Evolutionary conservation across 192 early-diverging fungal species (phyloP).

Genomic region (Backusella sp.): DNA sequence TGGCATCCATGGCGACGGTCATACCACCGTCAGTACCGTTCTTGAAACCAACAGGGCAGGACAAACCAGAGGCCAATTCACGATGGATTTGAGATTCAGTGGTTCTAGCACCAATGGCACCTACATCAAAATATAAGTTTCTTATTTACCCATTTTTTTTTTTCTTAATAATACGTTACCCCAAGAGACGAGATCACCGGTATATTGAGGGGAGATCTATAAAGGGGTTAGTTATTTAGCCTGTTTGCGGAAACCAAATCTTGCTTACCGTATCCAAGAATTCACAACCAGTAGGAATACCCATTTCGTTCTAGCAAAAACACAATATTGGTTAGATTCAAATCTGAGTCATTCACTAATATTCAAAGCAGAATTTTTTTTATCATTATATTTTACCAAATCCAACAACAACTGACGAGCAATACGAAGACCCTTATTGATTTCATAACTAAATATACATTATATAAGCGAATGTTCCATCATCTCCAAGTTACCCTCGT

Average conservation of each 20-base stretch:
- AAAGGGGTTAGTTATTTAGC: not conserved
- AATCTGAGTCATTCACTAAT: slow-evolving; percentile 25
- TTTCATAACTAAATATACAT: slow-evolving; percentile 51
- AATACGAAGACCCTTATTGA: slow-evolving; percentile 82
- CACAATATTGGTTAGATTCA: slow-evolving; percentile 38
- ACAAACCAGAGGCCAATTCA: slow-evolving; percentile 80
- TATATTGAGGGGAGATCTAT: slow-evolving; percentile 76
- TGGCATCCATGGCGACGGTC: slow-evolving; percentile 90
- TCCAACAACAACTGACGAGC: slow-evolving; percentile 71
- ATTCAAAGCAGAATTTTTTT: not conserved
- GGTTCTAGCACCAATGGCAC: slow-evolving; percentile 82
- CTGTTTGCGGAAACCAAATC: not conserved
- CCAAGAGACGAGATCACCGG: slow-evolving; percentile 76
- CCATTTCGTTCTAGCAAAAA: slow-evolving; percentile 26
- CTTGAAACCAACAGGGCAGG: slow-evolving; percentile 81
- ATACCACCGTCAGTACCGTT: slow-evolving; percentile 81
- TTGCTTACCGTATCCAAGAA: slow-evolving; percentile 63
- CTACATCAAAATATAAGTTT: slow-evolving; percentile 20
- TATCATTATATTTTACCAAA: slow-evolving; percentile 3
- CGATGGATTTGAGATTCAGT: slow-evolving; percentile 85
- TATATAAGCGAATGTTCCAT: too few species aligned
- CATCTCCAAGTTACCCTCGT: not conserved
- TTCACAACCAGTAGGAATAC: slow-evolving; percentile 75
- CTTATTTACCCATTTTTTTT: not conserved
- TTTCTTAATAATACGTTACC: not conserved